These are phyloP conservation scores for Cyclostephanos tholiformis DNA, from an alignment of 108 stramenopile genomes.

Conservation along the genomic window DNA sequence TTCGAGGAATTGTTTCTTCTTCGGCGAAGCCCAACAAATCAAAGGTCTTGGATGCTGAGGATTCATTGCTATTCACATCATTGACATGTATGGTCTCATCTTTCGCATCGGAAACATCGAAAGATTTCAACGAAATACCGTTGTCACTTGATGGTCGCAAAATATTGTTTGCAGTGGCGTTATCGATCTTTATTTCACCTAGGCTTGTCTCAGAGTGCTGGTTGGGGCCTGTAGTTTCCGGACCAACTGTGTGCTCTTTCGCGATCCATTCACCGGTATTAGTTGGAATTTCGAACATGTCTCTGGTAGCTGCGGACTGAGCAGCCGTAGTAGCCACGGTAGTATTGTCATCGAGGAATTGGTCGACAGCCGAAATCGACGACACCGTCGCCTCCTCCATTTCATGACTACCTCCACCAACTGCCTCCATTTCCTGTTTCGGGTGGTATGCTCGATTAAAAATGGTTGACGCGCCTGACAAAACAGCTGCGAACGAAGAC, in stretches of 20 bases:
- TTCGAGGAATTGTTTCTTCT: not conserved
- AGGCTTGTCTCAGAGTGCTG: no score
- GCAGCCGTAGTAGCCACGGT: not conserved
- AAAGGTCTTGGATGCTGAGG: not conserved
- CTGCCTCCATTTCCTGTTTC: slow-evolving; percentile 4
- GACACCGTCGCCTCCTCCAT: not conserved
- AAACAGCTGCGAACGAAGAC: not conserved
- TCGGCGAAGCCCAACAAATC: not conserved
- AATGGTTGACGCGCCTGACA: not conserved
- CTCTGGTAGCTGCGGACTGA: not conserved
- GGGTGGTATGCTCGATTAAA: not conserved
- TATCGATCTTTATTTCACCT: not conserved
- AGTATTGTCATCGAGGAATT: not conserved
- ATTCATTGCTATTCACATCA: not conserved
- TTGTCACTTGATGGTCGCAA: not conserved
- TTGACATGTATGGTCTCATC: not conserved
- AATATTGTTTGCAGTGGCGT: not conserved
- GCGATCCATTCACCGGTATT: not conserved
- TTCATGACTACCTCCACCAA: not conserved
- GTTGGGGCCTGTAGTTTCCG: not conserved
- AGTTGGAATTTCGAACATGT: slow-evolving; percentile 6
- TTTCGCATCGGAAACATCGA: not conserved
- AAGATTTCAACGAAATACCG: not conserved
- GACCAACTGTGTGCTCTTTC: not conserved
- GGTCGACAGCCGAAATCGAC: slow-evolving; percentile 3